phyloP scores from a whole-genome alignment of 345 rosid species.

The Pistacia atlantica region DNA sequence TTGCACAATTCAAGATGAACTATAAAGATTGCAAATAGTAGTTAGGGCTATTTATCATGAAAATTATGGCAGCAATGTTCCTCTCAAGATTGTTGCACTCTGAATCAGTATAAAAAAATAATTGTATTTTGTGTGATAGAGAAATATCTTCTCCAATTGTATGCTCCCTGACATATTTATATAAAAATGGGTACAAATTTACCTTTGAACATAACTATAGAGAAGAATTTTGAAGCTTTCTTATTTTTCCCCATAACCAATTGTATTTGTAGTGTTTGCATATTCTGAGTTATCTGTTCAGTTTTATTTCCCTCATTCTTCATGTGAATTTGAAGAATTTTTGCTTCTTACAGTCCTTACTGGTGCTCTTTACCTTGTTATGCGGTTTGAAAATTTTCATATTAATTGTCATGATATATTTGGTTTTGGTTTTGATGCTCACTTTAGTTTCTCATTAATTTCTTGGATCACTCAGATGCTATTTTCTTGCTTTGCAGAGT shows the following conservation, averaged over 20 bases:
- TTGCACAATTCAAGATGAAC: not conserved
- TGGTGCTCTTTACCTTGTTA: not conserved
- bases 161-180: not conserved
- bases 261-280: not conserved
- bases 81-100: not conserved
- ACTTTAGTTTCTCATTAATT: conserved; percentile 22
- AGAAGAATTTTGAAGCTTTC: not conserved
- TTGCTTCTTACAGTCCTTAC: not conserved
- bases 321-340: not conserved
- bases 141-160: not conserved
- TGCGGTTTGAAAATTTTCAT: too few relatives aligned
- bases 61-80: not conserved
- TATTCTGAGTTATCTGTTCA: not conserved
- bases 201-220: not conserved
- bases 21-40: not conserved
- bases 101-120: not conserved
- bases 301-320: not conserved
- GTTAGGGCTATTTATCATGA: not conserved
- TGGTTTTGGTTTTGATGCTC: conserved; percentile 9
- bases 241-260: not conserved
- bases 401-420: not conserved
- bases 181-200: not conserved
- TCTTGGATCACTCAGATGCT: conserved; percentile 32
- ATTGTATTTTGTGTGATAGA: not conserved
- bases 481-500: conserved; percentile 53